Conservation (phyloP, 1,139 yeast genomes). For the Debaryomyces sp. region DNA sequence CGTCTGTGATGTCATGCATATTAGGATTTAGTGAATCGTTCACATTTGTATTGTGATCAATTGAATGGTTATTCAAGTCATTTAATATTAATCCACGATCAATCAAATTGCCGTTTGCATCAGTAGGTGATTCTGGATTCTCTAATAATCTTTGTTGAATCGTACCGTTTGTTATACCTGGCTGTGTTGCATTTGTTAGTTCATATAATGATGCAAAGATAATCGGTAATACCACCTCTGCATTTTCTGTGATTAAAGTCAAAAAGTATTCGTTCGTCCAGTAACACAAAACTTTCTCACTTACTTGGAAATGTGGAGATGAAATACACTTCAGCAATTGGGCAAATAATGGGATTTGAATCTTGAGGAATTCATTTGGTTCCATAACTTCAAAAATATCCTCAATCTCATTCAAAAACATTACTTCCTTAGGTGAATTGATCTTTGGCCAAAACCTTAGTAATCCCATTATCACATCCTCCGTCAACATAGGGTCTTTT, state of each 20-base stretch:
- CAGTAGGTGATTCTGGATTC: conserved; percentile 45
- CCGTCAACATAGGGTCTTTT: conserved; percentile 88
- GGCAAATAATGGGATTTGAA: conserved; percentile 91
- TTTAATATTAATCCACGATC: conserved; percentile 41
- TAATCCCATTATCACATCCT: conserved; percentile 92
- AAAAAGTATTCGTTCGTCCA: conserved; percentile 96
- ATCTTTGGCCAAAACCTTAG: conserved; percentile 97
- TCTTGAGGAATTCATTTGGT: conserved; percentile 87
- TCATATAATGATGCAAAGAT: conserved; percentile 90
- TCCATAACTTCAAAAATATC: conserved; percentile 97
- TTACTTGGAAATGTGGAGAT: conserved; percentile 95
- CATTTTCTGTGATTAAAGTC: conserved; percentile 84
- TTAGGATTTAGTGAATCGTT: conserved; percentile 15
- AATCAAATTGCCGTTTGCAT: conserved; percentile 51
- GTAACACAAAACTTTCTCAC: conserved; percentile 90
- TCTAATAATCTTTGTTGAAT: conserved; percentile 47
- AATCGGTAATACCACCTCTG: conserved; percentile 90
- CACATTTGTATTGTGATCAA: conserved; percentile 17
- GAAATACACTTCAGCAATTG: conserved; percentile 94
- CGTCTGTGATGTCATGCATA: conserved; percentile 35
- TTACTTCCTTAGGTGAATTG: conserved; percentile 91
- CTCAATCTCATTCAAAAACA: conserved; percentile 94
- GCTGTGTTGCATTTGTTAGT: conserved; percentile 60
- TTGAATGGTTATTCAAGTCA: conserved; percentile 19
- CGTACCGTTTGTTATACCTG: conserved; percentile 50